Base-by-base conservation (phyloP, 192 early-diverging fungal genomes). In the Coemansia umbellata region DNA sequence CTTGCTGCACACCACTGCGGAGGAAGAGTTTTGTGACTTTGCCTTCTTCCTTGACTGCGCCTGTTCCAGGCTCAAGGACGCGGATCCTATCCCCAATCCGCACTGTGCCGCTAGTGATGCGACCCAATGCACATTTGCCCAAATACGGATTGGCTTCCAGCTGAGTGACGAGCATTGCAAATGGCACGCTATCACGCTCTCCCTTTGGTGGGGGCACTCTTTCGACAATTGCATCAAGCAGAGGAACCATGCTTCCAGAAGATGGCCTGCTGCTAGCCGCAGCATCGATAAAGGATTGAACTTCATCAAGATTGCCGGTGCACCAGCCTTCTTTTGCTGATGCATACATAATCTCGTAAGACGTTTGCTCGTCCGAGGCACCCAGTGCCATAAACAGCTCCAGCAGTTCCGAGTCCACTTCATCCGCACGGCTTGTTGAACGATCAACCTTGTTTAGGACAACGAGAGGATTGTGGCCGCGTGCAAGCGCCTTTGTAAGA, bases 251-350 rank as follows among this genome's bases (percentile, higher is more conserved):
- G 55, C 52, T 67, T 21, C 78, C 78, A 13, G 58, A n/a, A n/a
- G n/a, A n/a, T n/a, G n/a, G n/a, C n/a, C n/a, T n/a, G n/a, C n/a
- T n/a, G 13, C 31, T 31, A 27, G 31, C 35, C 2, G 39, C 33
- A 3, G 65, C 56, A 5, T 43, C 59, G 18, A 39, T 23, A 26
- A 41, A 58, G 5, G 52, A 8, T 8, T 18, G 47, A 11, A 67
- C 74, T 17, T 60, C 53, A 19, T 75, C 74, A 44, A 85, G 58
- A 27, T 81, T 65, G 26, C 66, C 69, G 10, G 83, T 75, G 40
- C 88, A 87, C 86, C 86, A 92, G 36, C 90, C 90, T 28, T 92
- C 84, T 66, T 92, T 92, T 11, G 88, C 90, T 40, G 85, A 87
- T 9, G 85, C 85, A 51, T 84, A 92, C 18, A 88, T 47, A 23